Evolutionary conservation across 345 rosid species (phyloP).

Genomic region (Populus nigra): DNA sequence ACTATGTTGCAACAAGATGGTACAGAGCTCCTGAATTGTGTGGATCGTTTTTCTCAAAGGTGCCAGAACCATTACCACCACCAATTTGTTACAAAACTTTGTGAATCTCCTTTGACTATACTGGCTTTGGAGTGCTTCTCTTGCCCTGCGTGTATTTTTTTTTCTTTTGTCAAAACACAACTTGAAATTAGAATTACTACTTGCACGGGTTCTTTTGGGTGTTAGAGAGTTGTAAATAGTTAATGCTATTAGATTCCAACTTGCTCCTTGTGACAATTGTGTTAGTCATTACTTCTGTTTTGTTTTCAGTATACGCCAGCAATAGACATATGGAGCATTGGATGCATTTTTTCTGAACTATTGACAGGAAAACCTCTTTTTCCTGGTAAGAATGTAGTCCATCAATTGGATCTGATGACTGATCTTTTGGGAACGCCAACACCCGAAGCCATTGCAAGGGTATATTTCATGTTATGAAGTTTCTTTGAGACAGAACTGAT

Average conservation of each 20-base stretch:
- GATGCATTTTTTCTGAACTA: constrained; percentile 95
- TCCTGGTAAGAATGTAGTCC: constrained; percentile 96
- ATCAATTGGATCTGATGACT: constrained; percentile 92
- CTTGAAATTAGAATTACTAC: not conserved
- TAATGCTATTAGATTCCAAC: not conserved
- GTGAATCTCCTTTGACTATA: not conserved
- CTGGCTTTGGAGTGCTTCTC: not conserved
- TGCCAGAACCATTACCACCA: constrained; percentile 24
- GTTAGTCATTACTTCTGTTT: constrained; percentile 9
- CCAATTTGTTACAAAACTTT: constrained; percentile 28
- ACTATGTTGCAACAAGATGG: constrained; percentile 97
- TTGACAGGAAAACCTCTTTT: constrained; percentile 92
- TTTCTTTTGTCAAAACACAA: not conserved
- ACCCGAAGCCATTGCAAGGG: constrained; percentile 90
- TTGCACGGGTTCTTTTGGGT: not conserved
- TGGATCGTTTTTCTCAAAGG: constrained; percentile 98
- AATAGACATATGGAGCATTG: constrained; percentile 95
- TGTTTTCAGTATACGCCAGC: constrained; percentile 88
- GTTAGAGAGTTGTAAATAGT: not conserved
- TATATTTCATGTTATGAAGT: constrained; percentile 29
- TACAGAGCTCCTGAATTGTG: constrained; percentile 95
- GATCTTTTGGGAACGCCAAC: constrained; percentile 93
- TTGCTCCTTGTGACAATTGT: not conserved
- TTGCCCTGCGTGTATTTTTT: not conserved
- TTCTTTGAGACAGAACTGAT: not conserved